Evolutionary conservation across 805 yeast species (phyloP), one percentile per base, ranked within the genome.

Genomic region (Limtongia smithiae): DNA sequence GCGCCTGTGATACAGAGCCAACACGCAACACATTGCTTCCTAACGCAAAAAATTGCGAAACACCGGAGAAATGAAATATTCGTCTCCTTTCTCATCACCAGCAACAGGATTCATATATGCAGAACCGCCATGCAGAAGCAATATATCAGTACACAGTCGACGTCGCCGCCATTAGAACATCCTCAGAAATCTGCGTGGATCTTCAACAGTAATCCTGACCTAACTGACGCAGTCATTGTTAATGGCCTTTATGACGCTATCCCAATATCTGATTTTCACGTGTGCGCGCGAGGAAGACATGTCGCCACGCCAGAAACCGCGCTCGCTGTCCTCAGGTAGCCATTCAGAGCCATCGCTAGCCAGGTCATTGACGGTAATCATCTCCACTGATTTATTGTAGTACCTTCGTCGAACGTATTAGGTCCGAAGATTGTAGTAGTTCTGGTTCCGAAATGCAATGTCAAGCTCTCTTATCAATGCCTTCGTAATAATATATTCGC

Each of bases 41-140:
- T n/a, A n/a, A n/a, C n/a, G n/a, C n/a, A n/a, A n/a, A n/a, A n/a
- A n/a, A n/a, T n/a, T n/a, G n/a, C n/a, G n/a, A n/a, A n/a, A n/a
- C n/a, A n/a, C n/a, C n/a, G n/a, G n/a, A n/a, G n/a, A n/a, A n/a
- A n/a, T n/a, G n/a, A n/a, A n/a, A n/a, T n/a, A n/a, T n/a, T n/a
- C n/a, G n/a, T n/a, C n/a, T n/a, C n/a, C n/a, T 38, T 38, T 18
- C 51, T 46, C 55, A 51, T 51, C 8, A 43, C 39, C 22, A 42
- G 38, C 37, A 51, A 30, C 37, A 51, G 38, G 15, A 47, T 48
- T 51, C 55, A 51, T 9, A 47, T 47, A 41, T 51, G 51, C 31
- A 42, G 40, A 37, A 47, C 45, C 12, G 51, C 55, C 24, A 17
- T 43, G 15, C 55, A 51, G 17, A 51, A 51, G 28, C 55, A 51